Percentiles rank a stretch among this genome's conserved stretches.
These are phyloP conservation scores for Mucor saturninus DNA, from an alignment of 371 early-diverging fungal genomes.

Conservation along the genomic window DNA sequence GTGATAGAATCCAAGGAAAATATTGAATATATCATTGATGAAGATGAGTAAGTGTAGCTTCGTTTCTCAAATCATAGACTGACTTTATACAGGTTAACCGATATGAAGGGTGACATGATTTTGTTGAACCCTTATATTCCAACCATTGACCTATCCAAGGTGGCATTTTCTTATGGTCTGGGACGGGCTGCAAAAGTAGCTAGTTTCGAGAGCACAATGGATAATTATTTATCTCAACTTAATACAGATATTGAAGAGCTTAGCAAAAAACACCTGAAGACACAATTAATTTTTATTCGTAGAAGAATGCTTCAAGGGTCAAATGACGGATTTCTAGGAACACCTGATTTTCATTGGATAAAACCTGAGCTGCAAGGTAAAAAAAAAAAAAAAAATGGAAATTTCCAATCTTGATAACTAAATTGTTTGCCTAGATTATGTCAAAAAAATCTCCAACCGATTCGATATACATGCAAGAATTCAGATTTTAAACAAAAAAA, in stretches of 20 bases:
- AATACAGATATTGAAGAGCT: neutral
- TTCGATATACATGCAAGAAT: conserved; percentile 16
- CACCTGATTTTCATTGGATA: conserved; percentile 36
- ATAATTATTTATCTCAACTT: neutral
- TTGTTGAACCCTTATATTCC: conserved; percentile 34
- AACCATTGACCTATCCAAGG: conserved; percentile 30
- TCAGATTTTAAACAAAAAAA: conserved; percentile 10
- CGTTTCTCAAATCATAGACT: neutral
- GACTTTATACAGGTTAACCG: conserved; percentile 26
- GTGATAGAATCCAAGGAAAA: conserved; percentile 3
- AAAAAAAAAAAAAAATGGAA: neutral
- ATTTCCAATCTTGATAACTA: neutral
- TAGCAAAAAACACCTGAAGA: neutral
- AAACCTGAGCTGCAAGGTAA: conserved; percentile 38
- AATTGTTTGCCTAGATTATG: neutral
- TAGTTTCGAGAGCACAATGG: conserved; percentile 18
- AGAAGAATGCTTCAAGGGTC: conserved; percentile 9
- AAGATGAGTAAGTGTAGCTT: conserved; percentile 36
- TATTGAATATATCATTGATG: conserved; percentile 33
- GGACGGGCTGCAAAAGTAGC: conserved; percentile 35
- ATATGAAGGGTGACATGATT: conserved; percentile 35
- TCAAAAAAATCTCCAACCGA: conserved; percentile 5
- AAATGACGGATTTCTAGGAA: conserved; percentile 31
- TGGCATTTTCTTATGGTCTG: conserved; percentile 40
- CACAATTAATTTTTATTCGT: conserved; percentile 1